Base-by-base conservation (phyloP, 2,329 filamentous ascomycete genomes). In the Emergomyces pasteurianus region DNA sequence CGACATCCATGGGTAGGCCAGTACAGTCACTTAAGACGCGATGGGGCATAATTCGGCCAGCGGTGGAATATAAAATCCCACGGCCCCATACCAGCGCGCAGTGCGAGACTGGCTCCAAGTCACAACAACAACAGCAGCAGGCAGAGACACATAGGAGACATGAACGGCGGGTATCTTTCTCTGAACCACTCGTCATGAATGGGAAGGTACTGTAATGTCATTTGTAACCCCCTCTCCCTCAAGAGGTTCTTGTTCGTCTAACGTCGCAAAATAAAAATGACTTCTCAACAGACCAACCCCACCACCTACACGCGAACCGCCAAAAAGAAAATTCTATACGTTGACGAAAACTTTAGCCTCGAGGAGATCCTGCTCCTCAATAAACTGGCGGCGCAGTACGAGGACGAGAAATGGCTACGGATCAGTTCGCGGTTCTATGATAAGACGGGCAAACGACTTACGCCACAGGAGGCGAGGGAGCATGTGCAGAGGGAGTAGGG, bases 401-500 rank as follows among this genome's bases (percentile, higher is more conserved):
- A 74, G 59, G 67, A 71, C 40, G 67, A 74, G 64, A 74, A 75
- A 49, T 83, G 80, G 80, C 63, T 77, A 16, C 68, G 76, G 5
- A 70, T 83, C 1, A 76, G 77, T 54, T 76, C 74, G 58, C 69
- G 71, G 28, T 82, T 82, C 71, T 76, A 71, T 59, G 78, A 80
- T 59, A 75, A 75, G 68, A 82, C 79, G 1, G 79, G 79, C 1
- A 71, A 78, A 47, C 69, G 71, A 3, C 65, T 81, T 31, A 71
- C 75, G 63, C 72, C 77, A 0, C 72, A 77, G 3, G 72, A 77
- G 59, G 69, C 68, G 18, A 69, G 65, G 60, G 63, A 65, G 46
- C 60, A 63, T 34, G 60, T 67, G 54, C 53, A 62, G 50, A 65
- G 40, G 40, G 49, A 23, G 7, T 55, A 56, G 42, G 36, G 46